A percentile compares a stretch with the other conserved stretches of the same genome.
These are phyloP conservation scores for Circinella minor DNA, from an alignment of 371 early-diverging fungal genomes.

Conservation along the genomic window DNA sequence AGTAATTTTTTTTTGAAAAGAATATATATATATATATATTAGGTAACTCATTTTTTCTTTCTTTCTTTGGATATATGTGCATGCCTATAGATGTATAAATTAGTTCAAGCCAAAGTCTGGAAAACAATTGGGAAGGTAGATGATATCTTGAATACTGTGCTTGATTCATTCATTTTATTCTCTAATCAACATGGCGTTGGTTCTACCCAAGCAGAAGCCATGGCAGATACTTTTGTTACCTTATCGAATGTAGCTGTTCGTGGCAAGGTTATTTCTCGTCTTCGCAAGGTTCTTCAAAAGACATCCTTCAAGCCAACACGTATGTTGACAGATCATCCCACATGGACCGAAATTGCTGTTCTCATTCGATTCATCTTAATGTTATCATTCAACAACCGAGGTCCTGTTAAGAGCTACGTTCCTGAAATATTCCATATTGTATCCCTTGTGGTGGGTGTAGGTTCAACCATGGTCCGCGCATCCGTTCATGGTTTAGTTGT, in stretches of 20 bases:
- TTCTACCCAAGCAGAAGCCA: conserved; percentile 80
- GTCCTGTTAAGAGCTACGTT: conserved; percentile 74
- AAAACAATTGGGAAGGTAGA: conserved; percentile 78
- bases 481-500: conserved; percentile 92
- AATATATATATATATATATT: too few species aligned
- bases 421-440: conserved; percentile 90
- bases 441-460: conserved; percentile 82
- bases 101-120: conserved; percentile 90
- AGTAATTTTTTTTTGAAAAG: conserved; percentile 7
- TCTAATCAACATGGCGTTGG: conserved; percentile 84
- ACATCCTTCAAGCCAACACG: conserved; percentile 79
- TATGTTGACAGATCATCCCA: conserved; percentile 77
- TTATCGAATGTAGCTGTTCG: conserved; percentile 83
- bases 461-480: conserved; percentile 82
- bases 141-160: conserved; percentile 76
- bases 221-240: conserved; percentile 88
- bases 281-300: conserved; percentile 75
- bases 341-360: conserved; percentile 90
- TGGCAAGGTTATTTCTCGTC: conserved; percentile 79
- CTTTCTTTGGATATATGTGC: too few species aligned
- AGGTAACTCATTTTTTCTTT: too few species aligned
- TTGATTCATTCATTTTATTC: conserved; percentile 82
- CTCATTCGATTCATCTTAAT: conserved; percentile 86
- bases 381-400: conserved; percentile 87
- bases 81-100: conserved; percentile 68